Evolutionary conservation across 257 asterid species (phyloP).

Genomic region (Solanum sejunctum): DNA sequence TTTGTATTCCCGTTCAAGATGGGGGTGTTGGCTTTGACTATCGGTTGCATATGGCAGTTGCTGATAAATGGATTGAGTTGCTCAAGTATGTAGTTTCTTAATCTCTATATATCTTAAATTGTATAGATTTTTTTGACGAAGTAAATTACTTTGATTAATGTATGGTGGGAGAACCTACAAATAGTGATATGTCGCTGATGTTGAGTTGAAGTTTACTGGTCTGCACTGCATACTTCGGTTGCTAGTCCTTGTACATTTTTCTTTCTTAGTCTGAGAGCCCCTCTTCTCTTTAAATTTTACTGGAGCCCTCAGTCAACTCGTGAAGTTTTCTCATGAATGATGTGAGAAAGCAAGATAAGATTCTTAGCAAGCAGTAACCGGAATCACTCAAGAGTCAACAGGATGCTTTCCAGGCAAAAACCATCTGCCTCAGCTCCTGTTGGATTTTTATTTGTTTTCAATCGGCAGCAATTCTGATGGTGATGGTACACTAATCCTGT

Average conservation of each 20-base stretch:
- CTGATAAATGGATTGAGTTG: conserved; percentile 94
- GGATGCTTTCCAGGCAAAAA: not conserved
- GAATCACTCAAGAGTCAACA: not conserved
- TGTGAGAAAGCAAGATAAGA: not conserved
- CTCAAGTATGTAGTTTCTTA: conserved; percentile 55
- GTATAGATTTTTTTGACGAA: not conserved
- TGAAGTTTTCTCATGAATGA: not conserved
- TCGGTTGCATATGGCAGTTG: conserved; percentile 98
- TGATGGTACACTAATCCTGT: not conserved
- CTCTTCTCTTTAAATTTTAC: not conserved
- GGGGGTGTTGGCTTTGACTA: conserved; percentile 98
- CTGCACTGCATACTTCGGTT: not conserved
- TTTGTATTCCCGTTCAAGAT: conserved; percentile 79
- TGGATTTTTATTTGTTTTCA: not conserved
- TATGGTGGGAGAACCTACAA: not conserved
- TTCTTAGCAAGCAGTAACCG: not conserved
- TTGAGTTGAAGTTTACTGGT: not conserved
- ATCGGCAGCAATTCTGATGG: not conserved
- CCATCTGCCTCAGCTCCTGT: not conserved
- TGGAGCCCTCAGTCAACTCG: not conserved
- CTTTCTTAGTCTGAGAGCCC: not conserved
- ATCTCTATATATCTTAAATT: conserved; percentile 6
- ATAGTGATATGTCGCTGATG: not conserved
- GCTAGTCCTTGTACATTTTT: not conserved
- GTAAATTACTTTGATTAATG: not conserved